Conservation (phyloP, 805 yeast species). For the Saccharomyces jurei region DNA sequence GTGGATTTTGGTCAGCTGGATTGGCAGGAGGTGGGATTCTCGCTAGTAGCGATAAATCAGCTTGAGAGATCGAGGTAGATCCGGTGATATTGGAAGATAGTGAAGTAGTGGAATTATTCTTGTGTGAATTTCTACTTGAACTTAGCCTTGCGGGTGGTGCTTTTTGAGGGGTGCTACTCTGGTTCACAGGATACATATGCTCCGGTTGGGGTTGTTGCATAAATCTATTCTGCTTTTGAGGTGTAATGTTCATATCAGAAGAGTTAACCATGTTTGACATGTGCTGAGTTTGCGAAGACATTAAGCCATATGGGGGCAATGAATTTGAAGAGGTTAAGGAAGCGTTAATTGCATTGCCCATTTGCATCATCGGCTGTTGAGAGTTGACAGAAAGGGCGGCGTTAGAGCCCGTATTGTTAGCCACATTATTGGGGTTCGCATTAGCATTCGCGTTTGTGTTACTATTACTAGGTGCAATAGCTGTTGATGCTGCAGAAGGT, state of each 20-base stretch:
- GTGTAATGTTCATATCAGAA: neutral
- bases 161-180: conserved; percentile 15
- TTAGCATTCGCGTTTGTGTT: conserved; percentile 6
- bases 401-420: conserved; percentile 13
- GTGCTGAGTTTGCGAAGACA: conserved; percentile 2
- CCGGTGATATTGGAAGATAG: conserved; percentile 17
- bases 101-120: conserved; percentile 26
- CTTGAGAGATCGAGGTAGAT: conserved; percentile 30
- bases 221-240: neutral
- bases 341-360: conserved; percentile 7
- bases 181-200: conserved; percentile 5
- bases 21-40: conserved; percentile 88
- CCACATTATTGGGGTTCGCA: conserved; percentile 9
- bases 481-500: conserved; percentile 4
- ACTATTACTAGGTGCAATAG: conserved; percentile 2
- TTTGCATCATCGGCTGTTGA: neutral
- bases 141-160: conserved; percentile 10
- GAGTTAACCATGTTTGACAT: neutral
- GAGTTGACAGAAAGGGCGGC: conserved; percentile 5
- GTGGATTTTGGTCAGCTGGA: conserved; percentile 98
- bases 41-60: conserved; percentile 65
- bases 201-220: conserved; percentile 4
- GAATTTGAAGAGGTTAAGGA: conserved; percentile 11
- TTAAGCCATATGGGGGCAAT: conserved; percentile 8
- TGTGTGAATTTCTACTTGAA: conserved; percentile 14